Percentiles rank a stretch among this genome's conserved stretches.
Conservation (phyloP, 2,329 filamentous ascomycete genomes). For the Stachybotrys chartarum region DNA sequence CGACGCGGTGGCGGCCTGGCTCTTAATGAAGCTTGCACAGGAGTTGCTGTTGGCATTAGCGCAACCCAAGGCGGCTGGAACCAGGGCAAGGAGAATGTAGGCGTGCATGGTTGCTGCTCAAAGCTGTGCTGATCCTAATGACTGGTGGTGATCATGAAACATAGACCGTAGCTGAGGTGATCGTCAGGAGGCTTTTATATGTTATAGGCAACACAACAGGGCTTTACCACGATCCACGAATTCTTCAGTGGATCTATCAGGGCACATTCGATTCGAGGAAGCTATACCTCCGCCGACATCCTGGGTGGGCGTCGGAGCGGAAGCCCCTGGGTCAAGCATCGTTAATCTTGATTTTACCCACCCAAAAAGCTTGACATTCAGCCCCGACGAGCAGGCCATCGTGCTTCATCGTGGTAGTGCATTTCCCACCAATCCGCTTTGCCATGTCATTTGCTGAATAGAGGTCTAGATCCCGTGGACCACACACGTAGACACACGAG, state of each 20-base stretch:
- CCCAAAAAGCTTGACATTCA: neutral
- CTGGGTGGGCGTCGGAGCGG: neutral
- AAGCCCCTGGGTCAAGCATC: neutral
- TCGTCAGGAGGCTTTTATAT: neutral
- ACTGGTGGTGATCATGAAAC: neutral
- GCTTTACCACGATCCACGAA: too few relatives aligned
- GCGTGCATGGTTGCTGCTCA: slow-evolving; percentile 9
- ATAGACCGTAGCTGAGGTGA: neutral
- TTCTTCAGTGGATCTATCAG: neutral
- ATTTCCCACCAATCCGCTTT: neutral
- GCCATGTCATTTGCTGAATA: neutral
- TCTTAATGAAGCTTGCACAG: slow-evolving; percentile 24
- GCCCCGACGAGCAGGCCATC: neutral
- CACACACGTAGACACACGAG: too few relatives aligned
- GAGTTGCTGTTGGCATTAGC: slow-evolving; percentile 18
- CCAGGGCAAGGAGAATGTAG: neutral
- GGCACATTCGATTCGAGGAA: neutral
- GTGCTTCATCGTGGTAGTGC: neutral
- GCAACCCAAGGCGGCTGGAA: slow-evolving; percentile 13
- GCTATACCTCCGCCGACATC: neutral
- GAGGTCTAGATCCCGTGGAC: too few relatives aligned
- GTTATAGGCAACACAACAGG: neutral
- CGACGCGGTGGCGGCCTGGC: slow-evolving; percentile 20
- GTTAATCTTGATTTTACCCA: neutral
- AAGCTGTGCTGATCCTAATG: neutral